A percentile compares a stretch with the other conserved stretches of the same genome.
Evolutionary conservation across 1,284 basidiomycete genomes (phyloP).

Genomic region (Ustilago trichophora): DNA sequence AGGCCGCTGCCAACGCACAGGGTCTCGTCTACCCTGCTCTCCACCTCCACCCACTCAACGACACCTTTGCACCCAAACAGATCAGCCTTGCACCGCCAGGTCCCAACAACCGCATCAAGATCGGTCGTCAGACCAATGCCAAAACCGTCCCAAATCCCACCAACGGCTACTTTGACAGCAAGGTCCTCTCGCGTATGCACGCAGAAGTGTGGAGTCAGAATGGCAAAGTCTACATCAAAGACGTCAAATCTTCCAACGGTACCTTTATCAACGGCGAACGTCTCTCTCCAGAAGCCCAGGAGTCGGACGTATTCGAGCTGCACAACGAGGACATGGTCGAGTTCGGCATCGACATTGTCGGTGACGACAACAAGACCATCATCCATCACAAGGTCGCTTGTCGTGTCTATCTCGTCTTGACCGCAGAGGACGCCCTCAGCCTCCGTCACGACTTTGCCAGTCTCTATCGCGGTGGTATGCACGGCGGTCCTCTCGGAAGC

Average conservation of each 20-base stretch:
- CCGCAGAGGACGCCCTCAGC: constrained; percentile 77
- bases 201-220: constrained; percentile 97
- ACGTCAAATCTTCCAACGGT: constrained; percentile 97
- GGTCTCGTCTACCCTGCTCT: constrained; percentile 61
- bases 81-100: constrained; percentile 78
- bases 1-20: constrained; percentile 41
- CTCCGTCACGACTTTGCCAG: constrained; percentile 64
- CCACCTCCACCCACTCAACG: constrained; percentile 87
- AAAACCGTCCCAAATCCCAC: constrained; percentile 93
- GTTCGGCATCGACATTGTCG: constrained; percentile 98
- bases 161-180: constrained; percentile 97
- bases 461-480: constrained; percentile 61
- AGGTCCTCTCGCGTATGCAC: constrained; percentile 93
- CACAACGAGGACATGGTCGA: constrained; percentile 94
- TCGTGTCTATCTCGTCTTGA: constrained; percentile 86
- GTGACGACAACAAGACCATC: constrained; percentile 97
- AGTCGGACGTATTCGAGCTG: constrained; percentile 91
- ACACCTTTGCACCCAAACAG: constrained; percentile 95
- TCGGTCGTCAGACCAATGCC: constrained; percentile 96
- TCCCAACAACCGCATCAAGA: constrained; percentile 75
- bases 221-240: constrained; percentile 88
- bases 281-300: constrained; percentile 86
- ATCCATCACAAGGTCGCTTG: constrained; percentile 98
- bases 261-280: constrained; percentile 98
- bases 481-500: constrained; percentile 58